Evolutionary conservation across 306 rosid species (phyloP).

Genomic region (Benincasa hispida): DNA sequence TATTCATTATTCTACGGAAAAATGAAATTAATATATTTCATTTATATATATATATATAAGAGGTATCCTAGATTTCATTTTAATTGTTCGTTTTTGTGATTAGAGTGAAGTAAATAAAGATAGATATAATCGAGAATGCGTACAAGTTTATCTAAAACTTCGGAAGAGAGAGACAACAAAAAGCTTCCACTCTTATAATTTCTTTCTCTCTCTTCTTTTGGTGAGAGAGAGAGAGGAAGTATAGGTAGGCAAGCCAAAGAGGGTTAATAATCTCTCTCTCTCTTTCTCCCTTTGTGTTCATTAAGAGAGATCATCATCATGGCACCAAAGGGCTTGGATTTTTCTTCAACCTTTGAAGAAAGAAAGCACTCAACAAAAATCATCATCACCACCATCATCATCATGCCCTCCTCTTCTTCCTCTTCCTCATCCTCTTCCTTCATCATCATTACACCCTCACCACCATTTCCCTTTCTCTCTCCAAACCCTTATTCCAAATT

Average conservation of each 20-base stretch:
- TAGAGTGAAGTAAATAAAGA: too few relatives aligned
- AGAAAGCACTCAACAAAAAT: constrained; percentile 46
- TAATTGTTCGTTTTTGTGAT: too few relatives aligned
- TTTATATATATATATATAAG: too few relatives aligned
- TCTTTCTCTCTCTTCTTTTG: constrained; percentile 15
- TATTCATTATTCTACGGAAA: too few relatives aligned
- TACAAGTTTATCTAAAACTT: too few relatives aligned
- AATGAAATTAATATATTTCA: too few relatives aligned
- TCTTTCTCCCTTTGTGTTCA: constrained; percentile 8
- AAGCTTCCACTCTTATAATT: constrained; percentile 10
- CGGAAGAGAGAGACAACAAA: neutral
- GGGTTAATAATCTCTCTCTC: constrained; percentile 15
- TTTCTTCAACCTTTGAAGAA: constrained; percentile 45
- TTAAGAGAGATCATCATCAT: constrained; percentile 8
- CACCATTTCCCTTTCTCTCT: constrained; percentile 20
- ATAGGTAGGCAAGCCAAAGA: neutral
- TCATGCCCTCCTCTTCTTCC: constrained; percentile 6
- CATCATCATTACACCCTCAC: constrained; percentile 69
- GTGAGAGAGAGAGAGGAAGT: neutral
- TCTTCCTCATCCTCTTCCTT: constrained; percentile 13
- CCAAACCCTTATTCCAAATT: constrained; percentile 9
- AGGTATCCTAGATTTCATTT: too few relatives aligned
- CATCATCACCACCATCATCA: constrained; percentile 33
- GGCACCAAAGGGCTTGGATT: constrained; percentile 56
- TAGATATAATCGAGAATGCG: too few relatives aligned